These are phyloP conservation scores for Fusarium denticulatum DNA, from an alignment of 2,329 filamentous ascomycete genomes.

Conservation along the genomic window DNA sequence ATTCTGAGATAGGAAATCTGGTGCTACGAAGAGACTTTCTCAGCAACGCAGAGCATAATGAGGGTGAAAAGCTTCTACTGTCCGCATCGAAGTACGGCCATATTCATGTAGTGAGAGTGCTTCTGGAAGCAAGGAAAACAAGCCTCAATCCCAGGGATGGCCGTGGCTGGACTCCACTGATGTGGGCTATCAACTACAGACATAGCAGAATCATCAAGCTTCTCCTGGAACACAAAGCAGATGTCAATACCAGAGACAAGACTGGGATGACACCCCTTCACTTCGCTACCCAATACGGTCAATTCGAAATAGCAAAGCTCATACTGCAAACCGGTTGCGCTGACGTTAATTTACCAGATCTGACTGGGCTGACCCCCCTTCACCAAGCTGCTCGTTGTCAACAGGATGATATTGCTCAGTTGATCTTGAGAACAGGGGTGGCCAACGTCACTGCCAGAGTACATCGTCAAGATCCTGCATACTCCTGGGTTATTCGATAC, in stretches of 20 bases:
- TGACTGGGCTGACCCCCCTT: neutral
- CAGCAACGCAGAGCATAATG: rapidly evolving
- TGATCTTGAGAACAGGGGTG: neutral
- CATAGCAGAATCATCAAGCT: rapidly evolving
- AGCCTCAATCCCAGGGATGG: neutral
- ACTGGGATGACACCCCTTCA: neutral
- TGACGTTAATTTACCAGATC: neutral
- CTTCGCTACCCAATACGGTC: neutral
- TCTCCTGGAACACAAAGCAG: neutral
- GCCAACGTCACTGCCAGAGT: neutral
- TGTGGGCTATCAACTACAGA: neutral
- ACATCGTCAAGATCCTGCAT: neutral
- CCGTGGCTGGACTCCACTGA: neutral
- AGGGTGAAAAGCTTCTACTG: neutral
- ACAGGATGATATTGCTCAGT: neutral
- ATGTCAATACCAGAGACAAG: neutral
- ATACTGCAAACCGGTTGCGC: neutral
- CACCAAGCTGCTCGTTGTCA: neutral
- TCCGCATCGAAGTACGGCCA: neutral
- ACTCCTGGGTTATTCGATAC: neutral
- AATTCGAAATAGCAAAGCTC: neutral
- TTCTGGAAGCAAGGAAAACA: neutral
- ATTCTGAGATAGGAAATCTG: rapidly evolving
- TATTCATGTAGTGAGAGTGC: neutral
- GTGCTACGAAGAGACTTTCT: rapidly evolving